Base-by-base conservation (phyloP, 1,284 basidiomycete species). In the Sparassis latifolia region DNA sequence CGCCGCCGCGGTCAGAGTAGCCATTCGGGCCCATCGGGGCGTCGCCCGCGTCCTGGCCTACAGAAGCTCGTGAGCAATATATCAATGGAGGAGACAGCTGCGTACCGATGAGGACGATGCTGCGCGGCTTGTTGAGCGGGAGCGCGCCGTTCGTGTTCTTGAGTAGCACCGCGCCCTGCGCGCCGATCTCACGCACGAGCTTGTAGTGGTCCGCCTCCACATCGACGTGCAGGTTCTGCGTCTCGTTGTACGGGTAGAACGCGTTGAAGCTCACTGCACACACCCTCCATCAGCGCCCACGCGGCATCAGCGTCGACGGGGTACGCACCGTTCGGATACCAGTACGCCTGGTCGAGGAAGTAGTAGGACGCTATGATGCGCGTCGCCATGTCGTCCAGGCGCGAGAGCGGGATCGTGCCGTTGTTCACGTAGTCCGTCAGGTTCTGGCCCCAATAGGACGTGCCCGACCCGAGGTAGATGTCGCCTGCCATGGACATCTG, bases 401-500 rank as follows among this genome's bases (percentile, higher is more conserved):
- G 79, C 1, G 72, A 60, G 52, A 77, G 71, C 0, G 82, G 71
- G 44, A 93, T 85, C 0, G 80, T 82, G 30, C 84, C 84, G 55
- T 87, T 82, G 48, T 77, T 66, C 33, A 93, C 84, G 43, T 75
- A 86, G 9, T 72, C 71, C 1, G 80, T 79, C n/a, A 93, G 76
- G 58, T 80, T 84, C 1, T 60, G 66, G 29, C 84, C 83, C 54
- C 76, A 86, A 60, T 76, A 86, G 2, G 75, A 76, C 9, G 68
- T 69, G n/a, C 69, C 65, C 9, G 75, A 76, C 53, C 65, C 56
- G 55, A 80, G 77, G 3, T 69, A 72, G 61, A 86, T 74, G 55
- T 86, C 85, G 38, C 86, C 86, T 2, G 87, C 87, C 82, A 86
- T 86, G 6, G 79, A 77, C 82, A 84, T 84, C 78, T 67, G 44